Base-by-base conservation (phyloP, 352 stramenopile genomes). In the Pythium guiyangense region DNA sequence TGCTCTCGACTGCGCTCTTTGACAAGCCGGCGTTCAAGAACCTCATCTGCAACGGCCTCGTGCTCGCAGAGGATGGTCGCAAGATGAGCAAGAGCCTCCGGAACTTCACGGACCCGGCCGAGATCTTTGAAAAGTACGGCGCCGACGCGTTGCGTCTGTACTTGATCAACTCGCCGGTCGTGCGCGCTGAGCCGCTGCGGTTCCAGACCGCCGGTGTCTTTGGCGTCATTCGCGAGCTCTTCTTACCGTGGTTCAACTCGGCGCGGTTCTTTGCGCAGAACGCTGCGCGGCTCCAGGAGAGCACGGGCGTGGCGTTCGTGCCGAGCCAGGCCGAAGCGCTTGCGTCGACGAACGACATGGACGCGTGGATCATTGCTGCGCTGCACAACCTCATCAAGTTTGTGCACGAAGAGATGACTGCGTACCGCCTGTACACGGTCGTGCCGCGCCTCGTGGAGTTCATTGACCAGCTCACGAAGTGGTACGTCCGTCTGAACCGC, bases 71-170 rank as follows among this genome's bases (percentile, higher is more conserved):
- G 50, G 97, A 99, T 63, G 97, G 97, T 26, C 98, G 98, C 69
- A 99, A 99, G 84, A 99, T 99, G 97, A 98, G 90, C 63, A 99
- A 99, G 77, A 89, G 97, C 61, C 78, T 99, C 8, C 98, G 99
- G 66, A 99, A 99, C 77, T 99, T 98, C 66, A 96, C 97, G 10
- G 95, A 98, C 73, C 94, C 86, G 6, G 56, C 90, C 26, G 83
- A 92, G 54, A 97, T 99, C 31, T 86, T 99, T 52, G 70, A 96
- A 45, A 97, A 97, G 61, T 99, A 99, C 69, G 97, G 97, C 43
- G 97, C 97, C 20, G 97, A 99, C 76, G 97, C 97, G 0, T 74
- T 99, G 62, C 84, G 97, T 63, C 89, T 99, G 68, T 99, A 99
- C 80, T 86, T 99, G 52, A 99, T 99, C 79, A 99, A 99, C 79